These are phyloP conservation scores for Chrysanthemum seticuspe DNA, from an alignment of 129 eudicot species.

Conservation along the genomic window DNA sequence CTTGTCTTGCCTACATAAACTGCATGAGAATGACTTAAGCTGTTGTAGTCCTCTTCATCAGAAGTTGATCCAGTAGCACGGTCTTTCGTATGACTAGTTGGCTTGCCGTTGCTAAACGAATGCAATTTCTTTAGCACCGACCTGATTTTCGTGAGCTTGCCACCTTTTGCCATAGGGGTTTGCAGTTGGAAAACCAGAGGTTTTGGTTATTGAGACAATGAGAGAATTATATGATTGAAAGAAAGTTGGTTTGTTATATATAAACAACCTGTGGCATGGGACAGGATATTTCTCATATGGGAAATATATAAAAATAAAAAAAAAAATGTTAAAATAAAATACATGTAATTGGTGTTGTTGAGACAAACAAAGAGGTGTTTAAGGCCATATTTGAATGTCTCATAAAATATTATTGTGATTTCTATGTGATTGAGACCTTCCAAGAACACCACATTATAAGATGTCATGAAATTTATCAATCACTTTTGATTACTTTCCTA, in stretches of 20 bases:
- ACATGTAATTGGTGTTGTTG: conserved; percentile 16
- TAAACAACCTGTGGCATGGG: conserved; percentile 23
- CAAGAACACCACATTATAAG: conserved; percentile 21
- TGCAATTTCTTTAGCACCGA: conserved; percentile 36
- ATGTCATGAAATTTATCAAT: conserved; percentile 17
- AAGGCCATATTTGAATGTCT: conserved; percentile 39
- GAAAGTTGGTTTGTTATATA: conserved; percentile 33
- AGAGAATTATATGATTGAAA: conserved; percentile 1
- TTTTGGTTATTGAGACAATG: conserved; percentile 17
- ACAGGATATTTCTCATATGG: conserved; percentile 21
- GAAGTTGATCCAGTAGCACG: neutral
- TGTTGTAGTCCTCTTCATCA: conserved; percentile 24
- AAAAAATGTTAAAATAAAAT: neutral
- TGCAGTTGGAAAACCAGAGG: neutral
- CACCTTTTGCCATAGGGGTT: conserved; percentile 33
- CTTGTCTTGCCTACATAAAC: conserved; percentile 43
- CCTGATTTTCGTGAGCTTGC: conserved; percentile 41
- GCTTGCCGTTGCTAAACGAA: conserved; percentile 29
- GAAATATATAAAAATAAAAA: neutral
- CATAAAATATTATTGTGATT: conserved; percentile 15
- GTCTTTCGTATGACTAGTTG: conserved; percentile 11
- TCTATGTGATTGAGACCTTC: conserved; percentile 35
- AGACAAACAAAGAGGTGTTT: conserved; percentile 32
- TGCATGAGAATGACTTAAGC: conserved; percentile 28
- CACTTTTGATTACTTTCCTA: conserved; percentile 9